phyloP scores from a whole-genome alignment of 2,329 filamentous ascomycete species.

The Trematosphaeria pertusa region DNA sequence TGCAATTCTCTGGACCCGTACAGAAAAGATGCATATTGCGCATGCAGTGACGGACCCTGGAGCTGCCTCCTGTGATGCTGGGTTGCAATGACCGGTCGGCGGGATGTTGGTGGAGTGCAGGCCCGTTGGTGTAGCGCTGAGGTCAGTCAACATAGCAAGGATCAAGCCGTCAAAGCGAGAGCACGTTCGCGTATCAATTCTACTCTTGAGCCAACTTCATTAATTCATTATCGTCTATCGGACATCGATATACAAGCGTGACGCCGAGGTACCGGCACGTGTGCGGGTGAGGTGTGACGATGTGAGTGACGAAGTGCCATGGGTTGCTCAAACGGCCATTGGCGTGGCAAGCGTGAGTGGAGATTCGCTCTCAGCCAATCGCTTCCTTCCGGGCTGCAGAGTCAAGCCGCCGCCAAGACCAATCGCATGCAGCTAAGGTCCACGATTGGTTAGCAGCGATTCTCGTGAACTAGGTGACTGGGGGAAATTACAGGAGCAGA shows the following conservation, averaged over 20 bases:
- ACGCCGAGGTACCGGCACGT: conserved; percentile 16
- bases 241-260: neutral
- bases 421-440: neutral
- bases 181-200: too few species aligned
- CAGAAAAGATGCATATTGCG: too few species aligned
- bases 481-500: conserved; percentile 16
- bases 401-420: conserved; percentile 26
- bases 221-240: neutral
- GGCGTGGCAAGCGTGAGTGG: conserved; percentile 22
- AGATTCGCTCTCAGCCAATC: conserved; percentile 27
- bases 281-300: conserved; percentile 17
- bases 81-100: too few species aligned
- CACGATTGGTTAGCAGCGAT: conserved; percentile 24
- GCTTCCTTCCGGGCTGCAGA: conserved; percentile 14
- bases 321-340: conserved; percentile 21
- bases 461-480: conserved; percentile 4
- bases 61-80: too few species aligned
- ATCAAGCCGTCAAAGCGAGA: too few species aligned
- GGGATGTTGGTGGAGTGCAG: too few species aligned
- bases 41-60: too few species aligned
- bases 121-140: neutral
- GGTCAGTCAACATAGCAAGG: too few species aligned
- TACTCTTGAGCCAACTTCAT: too few species aligned
- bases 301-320: too few species aligned
- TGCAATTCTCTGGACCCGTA: too few species aligned